Evolutionary conservation across 1,284 basidiomycete genomes (phyloP), one percentile per base, ranked within the genome.

Genomic region (Abortiporus biennis): DNA sequence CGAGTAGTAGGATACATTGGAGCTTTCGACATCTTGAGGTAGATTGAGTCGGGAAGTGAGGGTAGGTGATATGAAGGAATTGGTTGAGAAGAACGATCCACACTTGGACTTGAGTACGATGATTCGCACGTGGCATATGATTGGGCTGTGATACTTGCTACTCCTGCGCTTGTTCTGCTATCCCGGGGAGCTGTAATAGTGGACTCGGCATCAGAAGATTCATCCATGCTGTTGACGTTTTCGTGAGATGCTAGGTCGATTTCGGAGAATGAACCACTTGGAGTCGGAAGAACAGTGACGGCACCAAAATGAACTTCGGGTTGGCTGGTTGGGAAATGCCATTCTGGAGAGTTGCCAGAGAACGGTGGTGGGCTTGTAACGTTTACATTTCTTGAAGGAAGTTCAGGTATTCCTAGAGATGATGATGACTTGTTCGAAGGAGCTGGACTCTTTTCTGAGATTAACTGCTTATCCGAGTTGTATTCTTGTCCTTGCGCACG

Each of bases 81-180:
- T 17, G 39, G n/a, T 44, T 4, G 6, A 13, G 8, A 29, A 29
- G 27, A 9, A 22, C 44, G 44, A 35, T 43, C 47, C 36, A 49
- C 33, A 47, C 54, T 56, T 4, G 54, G 55, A 2, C 34, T 47
- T 27, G 56, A 58, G 51, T 61, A 61, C 16, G 51, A 52, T 44
- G 58, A 59, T 43, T 57, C 58, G 49, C 59, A 59, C 20, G 59
- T 57, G 34, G 52, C 49, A 51, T 57, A 59, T 32, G 58, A 59
- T 38, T 55, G 54, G 34, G 52, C 56, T 19, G 49, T 52, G 44
- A 54, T 42, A 46, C 55, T 56, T 12, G 48, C 44, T 11, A 51
- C 55, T 37, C 56, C 57, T 20, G 44, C 51, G 46, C 58, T 61
- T 23, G 50, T 48, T 31, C 52, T 47, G 24, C 47, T 43, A 21